Conservation (phyloP, 371 early-diverging fungal genomes). For the Batrachochytrium dendrobatidis region DNA sequence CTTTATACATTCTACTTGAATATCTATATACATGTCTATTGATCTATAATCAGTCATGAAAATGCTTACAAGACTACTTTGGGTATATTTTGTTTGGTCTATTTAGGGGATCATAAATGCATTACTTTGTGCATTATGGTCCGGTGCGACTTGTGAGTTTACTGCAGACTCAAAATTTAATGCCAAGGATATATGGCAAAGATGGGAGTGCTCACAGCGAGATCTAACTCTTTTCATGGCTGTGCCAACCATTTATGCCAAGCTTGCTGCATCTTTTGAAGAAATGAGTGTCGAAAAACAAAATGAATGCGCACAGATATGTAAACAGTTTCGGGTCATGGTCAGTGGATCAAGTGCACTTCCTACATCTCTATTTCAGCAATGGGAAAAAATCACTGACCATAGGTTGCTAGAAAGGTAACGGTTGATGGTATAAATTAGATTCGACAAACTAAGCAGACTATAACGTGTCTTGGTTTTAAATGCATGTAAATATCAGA, state of each 20-base stretch:
- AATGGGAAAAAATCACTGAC: constrained; percentile 63
- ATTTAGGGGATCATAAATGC: constrained; percentile 55
- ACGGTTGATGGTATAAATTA: too few species aligned
- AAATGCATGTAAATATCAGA: not conserved
- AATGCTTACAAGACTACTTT: not conserved
- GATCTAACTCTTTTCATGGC: constrained; percentile 73
- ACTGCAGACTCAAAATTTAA: constrained; percentile 54
- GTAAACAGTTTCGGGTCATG: constrained; percentile 65
- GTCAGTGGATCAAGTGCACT: constrained; percentile 73
- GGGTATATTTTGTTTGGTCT: too few species aligned
- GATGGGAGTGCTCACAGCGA: constrained; percentile 24
- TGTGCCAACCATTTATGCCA: constrained; percentile 82
- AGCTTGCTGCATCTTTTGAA: constrained; percentile 47
- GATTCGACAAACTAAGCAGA: too few species aligned
- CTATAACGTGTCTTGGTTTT: too few species aligned
- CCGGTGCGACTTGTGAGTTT: constrained; percentile 74
- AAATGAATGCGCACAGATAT: constrained; percentile 36
- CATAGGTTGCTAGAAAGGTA: constrained; percentile 74
- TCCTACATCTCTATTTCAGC: constrained; percentile 53
- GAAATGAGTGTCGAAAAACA: constrained; percentile 15
- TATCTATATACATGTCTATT: too few species aligned
- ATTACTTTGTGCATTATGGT: constrained; percentile 51
- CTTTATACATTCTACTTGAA: not conserved
- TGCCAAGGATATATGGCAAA: constrained; percentile 51
- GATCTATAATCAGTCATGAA: too few species aligned